Percentiles rank a stretch among this genome's conserved stretches.
These are phyloP conservation scores for Abortiporus biennis DNA, from an alignment of 1,284 basidiomycete genomes.

Conservation along the genomic window DNA sequence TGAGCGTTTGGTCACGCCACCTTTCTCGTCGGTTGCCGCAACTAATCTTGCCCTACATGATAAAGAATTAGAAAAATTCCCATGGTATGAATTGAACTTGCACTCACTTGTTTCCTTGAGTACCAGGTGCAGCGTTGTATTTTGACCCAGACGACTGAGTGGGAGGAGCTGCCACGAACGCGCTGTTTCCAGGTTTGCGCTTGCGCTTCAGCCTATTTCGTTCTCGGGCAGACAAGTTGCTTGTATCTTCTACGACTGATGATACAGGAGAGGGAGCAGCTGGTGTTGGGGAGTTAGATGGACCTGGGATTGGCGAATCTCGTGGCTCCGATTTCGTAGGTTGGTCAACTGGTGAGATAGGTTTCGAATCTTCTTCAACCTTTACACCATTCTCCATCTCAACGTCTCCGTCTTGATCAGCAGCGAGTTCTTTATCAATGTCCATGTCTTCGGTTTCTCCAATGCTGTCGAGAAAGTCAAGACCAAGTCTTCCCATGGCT, in stretches of 20 bases:
- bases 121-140: constrained; percentile 49
- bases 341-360: constrained; percentile 17
- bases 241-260: constrained; percentile 40
- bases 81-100: constrained; percentile 1
- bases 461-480: constrained; percentile 73
- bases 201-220: constrained; percentile 89
- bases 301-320: constrained; percentile 18
- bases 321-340: constrained; percentile 16
- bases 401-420: constrained; percentile 46
- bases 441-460: constrained; percentile 70
- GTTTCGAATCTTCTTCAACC: constrained; percentile 27
- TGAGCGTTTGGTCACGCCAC: constrained; percentile 40
- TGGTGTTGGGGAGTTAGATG: constrained; percentile 49
- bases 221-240: constrained; percentile 75
- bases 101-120: constrained; percentile 54
- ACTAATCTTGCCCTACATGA: constrained; percentile 59
- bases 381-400: constrained; percentile 27
- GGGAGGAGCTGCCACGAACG: constrained; percentile 68
- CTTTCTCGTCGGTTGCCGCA: constrained; percentile 43
- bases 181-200: constrained; percentile 79
- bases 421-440: constrained; percentile 72
- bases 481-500: constrained; percentile 74
- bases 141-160: constrained; percentile 48
- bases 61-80: too few relatives aligned
- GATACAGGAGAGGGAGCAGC: constrained; percentile 46